phyloP scores from a whole-genome alignment of 2,329 filamentous ascomycete species.

The Colletotrichum euphorbiae region DNA sequence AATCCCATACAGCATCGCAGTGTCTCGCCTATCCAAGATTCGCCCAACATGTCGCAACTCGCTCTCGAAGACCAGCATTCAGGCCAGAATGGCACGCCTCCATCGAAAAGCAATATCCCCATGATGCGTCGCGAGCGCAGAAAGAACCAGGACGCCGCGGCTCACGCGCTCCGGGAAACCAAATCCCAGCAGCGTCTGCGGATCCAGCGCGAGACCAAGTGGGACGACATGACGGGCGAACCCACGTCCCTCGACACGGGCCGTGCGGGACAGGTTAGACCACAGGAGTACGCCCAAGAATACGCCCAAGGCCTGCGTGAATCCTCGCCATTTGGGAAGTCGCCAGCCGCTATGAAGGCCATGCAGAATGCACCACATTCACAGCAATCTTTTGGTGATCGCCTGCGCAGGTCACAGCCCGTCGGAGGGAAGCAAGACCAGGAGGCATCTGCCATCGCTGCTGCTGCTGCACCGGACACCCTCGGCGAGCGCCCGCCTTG shows the following conservation, averaged over 20 bases:
- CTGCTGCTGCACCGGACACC: slow-evolving; percentile 36
- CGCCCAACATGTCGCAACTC: slow-evolving; percentile 51
- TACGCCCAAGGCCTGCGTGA: slow-evolving; percentile 53
- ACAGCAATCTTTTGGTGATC: slow-evolving; percentile 56
- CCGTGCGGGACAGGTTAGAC: slow-evolving; percentile 66
- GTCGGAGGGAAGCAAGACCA: slow-evolving; percentile 39
- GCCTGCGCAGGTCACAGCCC: slow-evolving; percentile 56
- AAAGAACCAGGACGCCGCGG: slow-evolving; percentile 56
- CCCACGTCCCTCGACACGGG: slow-evolving; percentile 68
- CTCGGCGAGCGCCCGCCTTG: slow-evolving; percentile 68
- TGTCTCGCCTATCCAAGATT: slow-evolving; percentile 67
- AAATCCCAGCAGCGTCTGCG: slow-evolving; percentile 52
- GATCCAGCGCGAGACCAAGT: slow-evolving; percentile 58
- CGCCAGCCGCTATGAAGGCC: slow-evolving; percentile 43
- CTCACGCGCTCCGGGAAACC: slow-evolving; percentile 51
- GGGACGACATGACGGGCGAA: slow-evolving; percentile 76
- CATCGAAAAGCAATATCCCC: slow-evolving; percentile 59
- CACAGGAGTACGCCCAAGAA: slow-evolving; percentile 61
- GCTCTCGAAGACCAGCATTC: slow-evolving; percentile 29
- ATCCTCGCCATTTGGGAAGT: slow-evolving; percentile 41
- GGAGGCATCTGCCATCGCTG: slow-evolving; percentile 37
- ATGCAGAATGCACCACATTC: slow-evolving; percentile 40
- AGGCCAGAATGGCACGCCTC: slow-evolving; percentile 40
- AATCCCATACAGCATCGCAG: slow-evolving; percentile 45
- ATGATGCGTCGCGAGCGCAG: slow-evolving; percentile 64